Evolutionary conservation across 2,329 filamentous ascomycete genomes (phyloP).

Genomic region (Lecanosticta acicola): DNA sequence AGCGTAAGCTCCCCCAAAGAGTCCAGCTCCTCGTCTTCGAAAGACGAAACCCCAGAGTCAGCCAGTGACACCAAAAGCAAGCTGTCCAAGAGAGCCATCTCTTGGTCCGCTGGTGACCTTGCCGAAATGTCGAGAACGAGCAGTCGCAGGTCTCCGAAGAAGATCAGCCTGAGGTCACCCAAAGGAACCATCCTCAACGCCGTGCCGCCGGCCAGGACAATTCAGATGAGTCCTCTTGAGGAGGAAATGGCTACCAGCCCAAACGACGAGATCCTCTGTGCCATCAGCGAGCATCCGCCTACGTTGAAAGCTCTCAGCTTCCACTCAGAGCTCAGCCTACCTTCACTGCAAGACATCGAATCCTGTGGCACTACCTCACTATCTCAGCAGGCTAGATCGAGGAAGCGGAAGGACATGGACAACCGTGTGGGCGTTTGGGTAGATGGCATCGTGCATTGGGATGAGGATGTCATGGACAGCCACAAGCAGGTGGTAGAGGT

Average conservation of each 20-base stretch:
- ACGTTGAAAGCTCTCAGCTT: conserved; percentile 16
- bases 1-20: conserved; percentile 5
- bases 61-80: not conserved
- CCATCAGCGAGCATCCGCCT: conserved; percentile 26
- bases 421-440: conserved; percentile 41
- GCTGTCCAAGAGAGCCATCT: not conserved
- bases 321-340: conserved; percentile 17
- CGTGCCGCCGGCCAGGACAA: conserved; percentile 26
- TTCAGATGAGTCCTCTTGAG: conserved; percentile 31
- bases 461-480: conserved; percentile 15
- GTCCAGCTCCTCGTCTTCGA: not conserved
- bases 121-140: not conserved
- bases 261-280: conserved; percentile 37
- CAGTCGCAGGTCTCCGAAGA: not conserved
- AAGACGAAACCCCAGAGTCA: not conserved
- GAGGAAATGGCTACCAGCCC: conserved; percentile 36
- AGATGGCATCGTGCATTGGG: conserved; percentile 42
- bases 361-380: conserved; percentile 7
- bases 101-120: not conserved
- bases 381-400: conserved; percentile 14
- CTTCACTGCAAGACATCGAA: conserved; percentile 13
- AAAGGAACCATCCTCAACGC: conserved; percentile 31
- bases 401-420: conserved; percentile 26
- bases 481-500: conserved; percentile 10
- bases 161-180: not conserved